These are phyloP conservation scores for Linanthus parryae DNA, from an alignment of 148 eudicot genomes.

Conservation along the genomic window DNA sequence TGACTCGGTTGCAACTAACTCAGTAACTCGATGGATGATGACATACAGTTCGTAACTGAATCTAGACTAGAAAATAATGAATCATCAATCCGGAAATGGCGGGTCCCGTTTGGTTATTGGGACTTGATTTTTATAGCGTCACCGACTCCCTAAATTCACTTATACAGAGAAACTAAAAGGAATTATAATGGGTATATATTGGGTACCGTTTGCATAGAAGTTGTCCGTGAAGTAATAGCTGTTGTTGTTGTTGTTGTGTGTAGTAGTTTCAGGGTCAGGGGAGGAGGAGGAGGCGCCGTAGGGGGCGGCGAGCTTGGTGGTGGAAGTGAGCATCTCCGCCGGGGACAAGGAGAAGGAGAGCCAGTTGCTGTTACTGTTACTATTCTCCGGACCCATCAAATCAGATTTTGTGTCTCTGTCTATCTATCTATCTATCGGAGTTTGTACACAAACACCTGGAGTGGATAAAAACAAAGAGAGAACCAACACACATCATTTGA, in stretches of 20 bases:
- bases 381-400: slow-evolving; percentile 44
- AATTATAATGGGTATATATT: too few relatives aligned
- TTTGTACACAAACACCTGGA: not conserved
- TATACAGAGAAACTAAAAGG: too few relatives aligned
- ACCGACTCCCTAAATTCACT: too few relatives aligned
- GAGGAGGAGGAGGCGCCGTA: slow-evolving; percentile 12
- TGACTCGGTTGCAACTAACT: too few relatives aligned
- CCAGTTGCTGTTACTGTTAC: slow-evolving; percentile 46
- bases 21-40: not conserved
- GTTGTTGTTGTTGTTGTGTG: too few relatives aligned
- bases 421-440: not conserved
- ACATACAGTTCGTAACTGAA: not conserved
- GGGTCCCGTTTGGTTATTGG: not conserved
- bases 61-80: not conserved
- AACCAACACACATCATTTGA: too few relatives aligned
- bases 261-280: slow-evolving; percentile 26
- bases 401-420: not conserved
- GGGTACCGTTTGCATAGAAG: slow-evolving; percentile 48
- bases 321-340: slow-evolving; percentile 38
- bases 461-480: too few relatives aligned
- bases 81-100: too few relatives aligned
- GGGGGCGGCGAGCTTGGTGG: slow-evolving; percentile 25
- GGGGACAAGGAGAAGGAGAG: slow-evolving; percentile 40
- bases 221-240: slow-evolving; percentile 40
- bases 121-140: too few relatives aligned